Conservation (phyloP, 305 asterid genomes). For the Fraxinus platypoda region DNA sequence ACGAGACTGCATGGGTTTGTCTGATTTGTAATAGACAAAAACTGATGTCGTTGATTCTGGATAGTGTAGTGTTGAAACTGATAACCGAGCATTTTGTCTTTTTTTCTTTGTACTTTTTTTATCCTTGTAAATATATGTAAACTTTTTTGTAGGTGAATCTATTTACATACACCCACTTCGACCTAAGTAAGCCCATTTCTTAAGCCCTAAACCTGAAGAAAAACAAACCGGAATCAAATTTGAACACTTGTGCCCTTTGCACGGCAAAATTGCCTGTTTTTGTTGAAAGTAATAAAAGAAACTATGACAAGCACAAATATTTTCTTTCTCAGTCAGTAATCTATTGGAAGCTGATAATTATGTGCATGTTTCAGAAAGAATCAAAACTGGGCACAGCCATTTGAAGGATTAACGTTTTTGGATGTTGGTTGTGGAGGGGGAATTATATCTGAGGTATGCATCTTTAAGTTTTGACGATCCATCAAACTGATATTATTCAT, state of each 20-base stretch:
- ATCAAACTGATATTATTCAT: constrained; percentile 21
- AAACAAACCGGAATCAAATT: not conserved
- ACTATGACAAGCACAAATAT: not conserved
- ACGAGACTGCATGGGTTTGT: not conserved
- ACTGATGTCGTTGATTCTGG: not conserved
- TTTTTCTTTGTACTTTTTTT: not conserved
- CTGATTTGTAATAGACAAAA: not conserved
- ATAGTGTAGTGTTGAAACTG: not conserved
- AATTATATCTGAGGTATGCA: constrained; percentile 80
- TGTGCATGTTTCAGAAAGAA: constrained; percentile 59
- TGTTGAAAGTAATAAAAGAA: constrained; percentile 12
- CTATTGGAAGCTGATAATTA: constrained; percentile 27
- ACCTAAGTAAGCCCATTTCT: not conserved
- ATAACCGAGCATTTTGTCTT: not conserved
- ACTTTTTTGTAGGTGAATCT: not conserved
- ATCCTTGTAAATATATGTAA: not conserved
- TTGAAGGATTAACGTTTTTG: constrained; percentile 76
- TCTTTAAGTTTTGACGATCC: constrained; percentile 12
- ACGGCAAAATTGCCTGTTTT: not conserved
- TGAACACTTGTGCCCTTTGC: not conserved
- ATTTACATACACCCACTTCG: not conserved
- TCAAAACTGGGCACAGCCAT: constrained; percentile 65
- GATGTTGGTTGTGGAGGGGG: constrained; percentile 99
- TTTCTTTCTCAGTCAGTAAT: constrained; percentile 7
- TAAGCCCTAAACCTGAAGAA: not conserved